Conservation (phyloP, 768 basidiomycete genomes). For the Lentinula guzmanii region DNA sequence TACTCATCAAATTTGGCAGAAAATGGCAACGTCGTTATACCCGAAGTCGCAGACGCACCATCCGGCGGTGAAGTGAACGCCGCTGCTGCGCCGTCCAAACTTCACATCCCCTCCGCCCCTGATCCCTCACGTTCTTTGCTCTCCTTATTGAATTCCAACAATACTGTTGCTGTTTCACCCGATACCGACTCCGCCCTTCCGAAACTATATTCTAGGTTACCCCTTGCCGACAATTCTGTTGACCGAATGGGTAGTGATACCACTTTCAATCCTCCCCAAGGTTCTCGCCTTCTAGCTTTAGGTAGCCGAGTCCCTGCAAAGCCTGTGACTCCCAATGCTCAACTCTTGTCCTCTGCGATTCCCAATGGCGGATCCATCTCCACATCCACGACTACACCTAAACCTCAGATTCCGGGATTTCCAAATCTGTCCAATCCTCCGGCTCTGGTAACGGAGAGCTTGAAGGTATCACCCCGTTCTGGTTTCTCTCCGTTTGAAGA, state of each 20-base stretch:
- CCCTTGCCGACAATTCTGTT: slow-evolving; percentile 14
- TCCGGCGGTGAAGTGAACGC: not conserved
- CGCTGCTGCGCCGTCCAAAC: not conserved
- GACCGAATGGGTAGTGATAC: slow-evolving; percentile 4
- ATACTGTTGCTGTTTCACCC: not conserved
- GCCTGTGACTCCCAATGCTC: slow-evolving; percentile 25
- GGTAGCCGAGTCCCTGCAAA: slow-evolving; percentile 22
- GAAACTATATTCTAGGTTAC: slow-evolving; percentile 11
- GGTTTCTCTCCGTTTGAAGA: slow-evolving; percentile 57
- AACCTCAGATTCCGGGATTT: slow-evolving; percentile 5
- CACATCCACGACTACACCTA: slow-evolving; percentile 4
- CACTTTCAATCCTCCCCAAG: slow-evolving; percentile 41
- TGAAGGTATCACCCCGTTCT: slow-evolving; percentile 5
- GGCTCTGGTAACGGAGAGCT: not conserved
- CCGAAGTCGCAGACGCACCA: not conserved
- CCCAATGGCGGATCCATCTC: slow-evolving; percentile 33
- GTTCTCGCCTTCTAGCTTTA: slow-evolving; percentile 45
- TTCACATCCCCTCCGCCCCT: not conserved
- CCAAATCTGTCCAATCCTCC: not conserved
- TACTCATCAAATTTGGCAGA: not conserved
- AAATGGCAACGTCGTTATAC: not conserved
- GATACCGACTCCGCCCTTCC: not conserved
- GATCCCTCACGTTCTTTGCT: slow-evolving; percentile 4
- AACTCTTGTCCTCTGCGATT: slow-evolving; percentile 33
- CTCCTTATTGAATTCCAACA: not conserved